Evolutionary conservation across 179 eudicot species (phyloP).

Genomic region (Silene vulgaris): DNA sequence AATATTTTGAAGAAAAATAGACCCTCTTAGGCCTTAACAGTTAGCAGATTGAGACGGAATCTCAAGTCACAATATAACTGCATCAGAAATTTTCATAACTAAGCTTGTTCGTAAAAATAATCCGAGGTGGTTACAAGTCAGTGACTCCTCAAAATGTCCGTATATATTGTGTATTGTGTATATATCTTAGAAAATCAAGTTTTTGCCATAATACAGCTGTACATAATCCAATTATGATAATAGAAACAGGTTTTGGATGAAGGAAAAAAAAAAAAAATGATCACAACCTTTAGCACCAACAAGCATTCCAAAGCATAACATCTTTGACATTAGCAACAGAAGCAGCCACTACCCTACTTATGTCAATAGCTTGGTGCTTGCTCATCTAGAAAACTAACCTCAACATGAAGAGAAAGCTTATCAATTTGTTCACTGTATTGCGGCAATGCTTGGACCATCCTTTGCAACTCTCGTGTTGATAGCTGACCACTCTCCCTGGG

Average conservation of each 20-base stretch:
- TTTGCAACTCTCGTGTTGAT: constrained; percentile 89
- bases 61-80: not conserved
- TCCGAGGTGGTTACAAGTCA: constrained; percentile 1
- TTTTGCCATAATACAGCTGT: not conserved
- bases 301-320: not conserved
- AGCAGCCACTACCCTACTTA: not conserved
- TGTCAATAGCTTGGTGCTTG: constrained; percentile 3
- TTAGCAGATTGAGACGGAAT: not conserved
- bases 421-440: constrained; percentile 96
- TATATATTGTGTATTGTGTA: too few relatives aligned
- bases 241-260: not conserved
- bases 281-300: not conserved
- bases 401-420: constrained; percentile 91
- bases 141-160: not conserved
- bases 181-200: not conserved
- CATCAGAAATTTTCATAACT: not conserved
- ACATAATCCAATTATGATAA: not conserved
- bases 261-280: not conserved
- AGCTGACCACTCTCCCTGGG: constrained; percentile 63
- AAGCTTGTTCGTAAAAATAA: not conserved
- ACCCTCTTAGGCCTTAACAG: not conserved
- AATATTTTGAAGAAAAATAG: not conserved
- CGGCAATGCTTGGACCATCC: constrained; percentile 92
- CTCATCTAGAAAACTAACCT: constrained; percentile 55
- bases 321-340: not conserved